Evolutionary conservation across 257 asterid species (phyloP), one percentile per base, ranked within the genome.

Genomic region (Gentiana macrophylla): DNA sequence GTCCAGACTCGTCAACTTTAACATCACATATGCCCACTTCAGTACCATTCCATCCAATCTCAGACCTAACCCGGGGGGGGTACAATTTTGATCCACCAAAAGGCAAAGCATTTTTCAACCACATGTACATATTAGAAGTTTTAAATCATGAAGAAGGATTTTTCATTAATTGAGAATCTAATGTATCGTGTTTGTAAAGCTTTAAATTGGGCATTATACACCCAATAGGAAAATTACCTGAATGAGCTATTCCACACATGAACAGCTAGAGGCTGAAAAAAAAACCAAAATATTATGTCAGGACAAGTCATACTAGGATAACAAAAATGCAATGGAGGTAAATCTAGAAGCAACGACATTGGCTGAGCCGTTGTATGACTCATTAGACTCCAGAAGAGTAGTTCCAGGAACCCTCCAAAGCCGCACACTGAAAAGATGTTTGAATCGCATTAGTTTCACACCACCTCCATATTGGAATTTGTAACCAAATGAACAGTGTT

Each of bases 361-460:
- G 64, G 70, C 71, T 54, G 79, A 70, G 44, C 70, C 56, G 68
- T 69, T 65, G 2, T 60, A 63, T 24, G 72, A 62, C 44, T 58
- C 74, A 69, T 73, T 77, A 10, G 75, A 63, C 47, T 68, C 78
- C 79, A 70, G 57, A 44, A 75, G 65, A 61, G 86, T 68, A 71
- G 89, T 75, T 65, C 32, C 59, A 36, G 98, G 96, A 61, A 80
- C 84, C 58, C 69, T 86, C 98, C 98, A 91, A 45, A 91, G 92
- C 77, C 89, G 83, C 43, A 91, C 94, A 71, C 96, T 91, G 80
- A 49, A 70, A 70, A 37, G 73, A 73, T 34, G 45, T 37, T 70
- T 54, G 32, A 56, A 46, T 35, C 49, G 59, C 51, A 58, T 24
- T 60, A 51, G 52, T 60, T 56, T 58, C 48, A n/a, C 32, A 44